Base-by-base conservation (phyloP, 2,329 filamentous ascomycete species). In the Xylaria sp. region DNA sequence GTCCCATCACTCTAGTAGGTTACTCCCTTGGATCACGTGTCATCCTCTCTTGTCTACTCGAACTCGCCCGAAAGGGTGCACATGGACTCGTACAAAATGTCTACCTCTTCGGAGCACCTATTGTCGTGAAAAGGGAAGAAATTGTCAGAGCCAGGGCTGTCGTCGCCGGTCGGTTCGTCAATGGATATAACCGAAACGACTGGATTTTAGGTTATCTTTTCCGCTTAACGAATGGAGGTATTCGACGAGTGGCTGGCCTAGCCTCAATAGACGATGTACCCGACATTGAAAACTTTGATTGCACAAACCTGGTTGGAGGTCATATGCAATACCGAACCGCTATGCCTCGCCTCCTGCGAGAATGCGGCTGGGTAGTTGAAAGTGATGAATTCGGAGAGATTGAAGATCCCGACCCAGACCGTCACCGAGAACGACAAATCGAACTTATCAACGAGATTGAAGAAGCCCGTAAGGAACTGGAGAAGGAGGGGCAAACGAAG, bases 181-280 rank as follows among this genome's bases (percentile, higher is more conserved):
- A 97, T 77, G 96, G 93, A 18, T 99, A 94, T 82, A 93, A 96
- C 74, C 92, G 88, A 57, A 98, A 96, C 78, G 96, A 99, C 82
- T 99, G 96, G 96, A 98, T 99, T 76, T 82, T 99, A 59, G 94
- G 91, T 69, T 99, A 99, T 78, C 89, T 99, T 1, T 99, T 99
- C 86, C 92, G 96, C 15, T 88, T 97, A 51, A 99, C 96, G 2
- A 92, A 91, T 73, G 96, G 96, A 73, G 96, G 96, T 52, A 95
- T 98, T 76, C 92, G 94, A 80, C 90, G 91, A 23, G 89, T 99
- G 1, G 94, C 94, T 5, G 96, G 96, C 13, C 87, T 99, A 51
- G 92, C 89, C 0, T 86, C 91, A 1, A 87, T 98, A 2, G 88
- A 95, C 54, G 88, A 84, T 6, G 84, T 97, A n/a, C 90, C 91